Evolutionary conservation across 2,329 filamentous ascomycete genomes (phyloP), one percentile per base, ranked within the genome.

Genomic region (Fusarium pseudocircinatum): DNA sequence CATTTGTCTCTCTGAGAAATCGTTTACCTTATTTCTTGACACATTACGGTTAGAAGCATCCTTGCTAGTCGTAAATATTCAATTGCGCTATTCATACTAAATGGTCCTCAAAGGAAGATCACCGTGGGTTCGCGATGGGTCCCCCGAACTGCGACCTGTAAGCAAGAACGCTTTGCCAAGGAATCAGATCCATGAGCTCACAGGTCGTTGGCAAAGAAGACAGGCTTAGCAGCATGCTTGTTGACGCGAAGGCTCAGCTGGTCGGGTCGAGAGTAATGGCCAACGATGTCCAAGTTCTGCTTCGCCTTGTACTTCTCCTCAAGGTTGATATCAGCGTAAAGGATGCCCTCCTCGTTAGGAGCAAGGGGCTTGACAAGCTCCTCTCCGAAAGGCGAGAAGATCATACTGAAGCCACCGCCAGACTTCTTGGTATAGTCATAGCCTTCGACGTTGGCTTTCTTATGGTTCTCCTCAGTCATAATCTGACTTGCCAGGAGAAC

Each of bases 401-500:
- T 81, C 77, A 80, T 81, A 14, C 76, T 75, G 26, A 74, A 74
- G 0, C 75, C 75, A 22, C 75, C 75, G 6, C 73, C 73, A 2
- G 60, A 39, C 1, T 82, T 61, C 54, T 78, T 73, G 4, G 61
- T 68, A 4, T 67, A 64, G 20, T 67, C 83, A 81, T 0, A 80
- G 78, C 26, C 79, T 68, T 2, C 84, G 3, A 79, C 75, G 75
- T 50, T 69, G 11, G 69, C 72, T 44, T 57, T 73, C n/a, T 69
- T 57, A 39, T 74, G 66, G 8, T 84, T 87, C 22, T 81, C 74
- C 11, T 85, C 71, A 0, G 81, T 83, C 54, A 88, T 78, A 1
- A 90, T 81, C n/a, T 76, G 85, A 24, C 84, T 85, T 77, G 85
- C 86, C 7, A 85, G 84, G n/a, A 87, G 78, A 7, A 91, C 88